Evolutionary conservation across 2,329 filamentous ascomycete species (phyloP).

Genomic region (Alternaria dauci): DNA sequence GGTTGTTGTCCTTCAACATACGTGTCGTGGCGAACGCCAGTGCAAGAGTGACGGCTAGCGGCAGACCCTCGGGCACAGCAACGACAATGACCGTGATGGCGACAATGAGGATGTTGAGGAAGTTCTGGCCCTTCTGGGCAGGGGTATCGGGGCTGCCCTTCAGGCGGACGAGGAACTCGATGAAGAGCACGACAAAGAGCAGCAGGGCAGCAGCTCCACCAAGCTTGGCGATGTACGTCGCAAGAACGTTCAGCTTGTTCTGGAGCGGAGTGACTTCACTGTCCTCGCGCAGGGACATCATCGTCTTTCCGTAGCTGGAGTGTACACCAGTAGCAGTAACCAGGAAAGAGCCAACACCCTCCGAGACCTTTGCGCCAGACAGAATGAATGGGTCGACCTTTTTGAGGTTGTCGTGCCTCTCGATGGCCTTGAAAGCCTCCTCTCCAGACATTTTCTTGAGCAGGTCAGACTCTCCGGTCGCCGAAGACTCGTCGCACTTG

Average conservation of each 20-base stretch:
- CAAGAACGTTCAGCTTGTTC: conserved; percentile 77
- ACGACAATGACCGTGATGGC: conserved; percentile 73
- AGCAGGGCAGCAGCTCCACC: conserved; percentile 79
- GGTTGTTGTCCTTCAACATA: conserved; percentile 74
- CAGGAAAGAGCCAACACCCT: conserved; percentile 78
- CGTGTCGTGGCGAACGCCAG: conserved; percentile 72
- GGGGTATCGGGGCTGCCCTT: conserved; percentile 62
- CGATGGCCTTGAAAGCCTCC: conserved; percentile 71
- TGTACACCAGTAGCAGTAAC: conserved; percentile 78
- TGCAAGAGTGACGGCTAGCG: conserved; percentile 72
- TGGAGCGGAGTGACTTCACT: conserved; percentile 81
- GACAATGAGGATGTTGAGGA: conserved; percentile 70
- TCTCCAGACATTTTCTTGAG: conserved; percentile 72
- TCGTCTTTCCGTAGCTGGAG: conserved; percentile 77
- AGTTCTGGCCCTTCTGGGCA: conserved; percentile 78
- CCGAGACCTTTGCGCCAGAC: conserved; percentile 80
- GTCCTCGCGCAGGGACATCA: conserved; percentile 80
- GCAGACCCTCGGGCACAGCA: conserved; percentile 72
- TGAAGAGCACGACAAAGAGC: conserved; percentile 84
- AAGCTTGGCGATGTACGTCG: conserved; percentile 81
- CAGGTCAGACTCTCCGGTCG: conserved; percentile 76
- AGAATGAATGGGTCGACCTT: conserved; percentile 87
- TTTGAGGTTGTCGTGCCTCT: conserved; percentile 67
- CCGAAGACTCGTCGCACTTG: conserved; percentile 77
- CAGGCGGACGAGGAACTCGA: conserved; percentile 80